These are phyloP conservation scores for Hanseniaspora thailandica DNA, from an alignment of 805 yeast genomes.

Conservation along the genomic window DNA sequence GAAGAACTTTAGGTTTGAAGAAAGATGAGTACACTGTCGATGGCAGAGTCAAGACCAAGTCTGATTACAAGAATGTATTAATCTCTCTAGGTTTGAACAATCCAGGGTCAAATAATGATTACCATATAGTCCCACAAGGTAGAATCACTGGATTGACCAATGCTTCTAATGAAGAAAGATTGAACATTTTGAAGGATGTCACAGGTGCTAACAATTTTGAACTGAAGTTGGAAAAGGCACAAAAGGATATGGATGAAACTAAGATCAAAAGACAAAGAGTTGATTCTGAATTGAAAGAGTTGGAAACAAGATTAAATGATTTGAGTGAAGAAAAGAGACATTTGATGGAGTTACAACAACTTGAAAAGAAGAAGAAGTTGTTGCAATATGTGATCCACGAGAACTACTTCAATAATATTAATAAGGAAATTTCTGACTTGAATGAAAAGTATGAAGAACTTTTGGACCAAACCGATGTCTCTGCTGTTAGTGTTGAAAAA, in stretches of 20 bases:
- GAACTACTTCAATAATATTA: conserved; percentile 38
- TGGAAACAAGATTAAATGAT: conserved; percentile 62
- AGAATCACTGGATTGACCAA: conserved; percentile 77
- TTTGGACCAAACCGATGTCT: neutral
- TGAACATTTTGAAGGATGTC: conserved; percentile 72
- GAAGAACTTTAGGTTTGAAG: conserved; percentile 87
- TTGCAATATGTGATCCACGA: conserved; percentile 66
- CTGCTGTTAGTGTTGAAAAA: conserved; percentile 24
- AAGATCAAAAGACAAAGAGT: conserved; percentile 58
- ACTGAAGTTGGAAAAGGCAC: conserved; percentile 61
- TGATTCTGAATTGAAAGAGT: conserved; percentile 57
- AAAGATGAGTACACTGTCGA: conserved; percentile 85
- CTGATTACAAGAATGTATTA: conserved; percentile 67
- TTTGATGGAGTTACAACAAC: conserved; percentile 52
- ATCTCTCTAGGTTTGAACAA: conserved; percentile 74
- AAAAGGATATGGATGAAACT: conserved; percentile 66
- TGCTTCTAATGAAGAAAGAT: conserved; percentile 74
- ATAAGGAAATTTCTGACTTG: neutral
- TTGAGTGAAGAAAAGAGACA: conserved; percentile 72
- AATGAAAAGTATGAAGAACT: neutral
- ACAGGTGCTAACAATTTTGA: conserved; percentile 94
- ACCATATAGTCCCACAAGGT: conserved; percentile 96
- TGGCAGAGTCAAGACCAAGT: conserved; percentile 62
- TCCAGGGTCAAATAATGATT: conserved; percentile 59
- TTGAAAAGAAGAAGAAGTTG: conserved; percentile 57